Evolutionary conservation across 2,329 filamentous ascomycete genomes (phyloP).

Genomic region (Ascochyta clinopodiicola): DNA sequence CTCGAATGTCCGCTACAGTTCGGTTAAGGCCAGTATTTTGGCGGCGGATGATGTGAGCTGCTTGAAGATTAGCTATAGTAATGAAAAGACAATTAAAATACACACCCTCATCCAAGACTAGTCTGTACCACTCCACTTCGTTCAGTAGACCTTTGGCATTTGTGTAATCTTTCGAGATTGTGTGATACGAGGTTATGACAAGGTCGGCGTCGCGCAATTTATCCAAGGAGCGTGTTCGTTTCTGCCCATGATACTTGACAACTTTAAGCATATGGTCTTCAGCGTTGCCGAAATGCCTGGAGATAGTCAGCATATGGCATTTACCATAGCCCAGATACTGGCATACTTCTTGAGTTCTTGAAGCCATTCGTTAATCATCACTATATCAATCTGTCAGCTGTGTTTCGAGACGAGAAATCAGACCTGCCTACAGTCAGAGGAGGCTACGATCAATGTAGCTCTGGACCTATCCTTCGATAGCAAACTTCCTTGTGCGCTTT

Average conservation of each 20-base stretch:
- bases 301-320: not conserved
- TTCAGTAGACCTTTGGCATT: conserved; percentile 16
- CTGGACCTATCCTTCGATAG: conserved; percentile 15
- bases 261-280: conserved; percentile 14
- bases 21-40: conserved; percentile 54
- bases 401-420: conserved; percentile 35
- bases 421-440: conserved; percentile 30
- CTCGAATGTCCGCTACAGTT: conserved; percentile 51
- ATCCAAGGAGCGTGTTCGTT: conserved; percentile 15
- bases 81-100: conserved; percentile 54
- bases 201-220: conserved; percentile 30
- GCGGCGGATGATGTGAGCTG: conserved; percentile 58
- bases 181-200: conserved; percentile 42
- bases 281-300: conserved; percentile 32
- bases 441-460: conserved; percentile 39
- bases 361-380: conserved; percentile 44
- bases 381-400: conserved; percentile 40
- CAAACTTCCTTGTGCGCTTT: not conserved
- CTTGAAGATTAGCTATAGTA: conserved; percentile 14
- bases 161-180: conserved; percentile 26
- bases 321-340: not conserved
- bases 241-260: conserved; percentile 36
- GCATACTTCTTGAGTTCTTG: conserved; percentile 47
- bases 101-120: conserved; percentile 50
- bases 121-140: conserved; percentile 36